Conservation (phyloP, 2,329 filamentous ascomycete species). For the Alternaria ethzedia region DNA sequence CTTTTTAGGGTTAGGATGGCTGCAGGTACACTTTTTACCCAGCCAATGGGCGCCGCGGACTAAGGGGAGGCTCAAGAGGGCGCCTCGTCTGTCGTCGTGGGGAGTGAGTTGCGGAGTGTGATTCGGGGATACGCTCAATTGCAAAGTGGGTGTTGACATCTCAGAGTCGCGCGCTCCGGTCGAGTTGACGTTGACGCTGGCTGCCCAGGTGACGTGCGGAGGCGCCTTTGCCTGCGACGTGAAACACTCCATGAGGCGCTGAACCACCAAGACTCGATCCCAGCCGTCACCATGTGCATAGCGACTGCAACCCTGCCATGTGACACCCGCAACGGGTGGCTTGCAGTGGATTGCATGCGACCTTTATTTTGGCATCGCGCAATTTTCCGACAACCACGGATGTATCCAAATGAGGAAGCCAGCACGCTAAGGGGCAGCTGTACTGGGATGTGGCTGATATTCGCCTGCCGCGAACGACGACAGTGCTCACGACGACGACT, state of each 20-base stretch:
- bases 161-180: conserved; percentile 1
- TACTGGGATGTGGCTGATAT: background rate
- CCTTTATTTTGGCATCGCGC: conserved; percentile 12
- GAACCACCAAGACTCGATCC: background rate
- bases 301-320: conserved; percentile 4
- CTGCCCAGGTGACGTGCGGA: background rate
- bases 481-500: conserved; percentile 10
- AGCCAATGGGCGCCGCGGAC: conserved; percentile 8
- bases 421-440: background rate
- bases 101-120: background rate
- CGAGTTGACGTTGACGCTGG: background rate
- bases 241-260: conserved; percentile 1
- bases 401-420: background rate
- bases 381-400: background rate
- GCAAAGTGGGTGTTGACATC: background rate
- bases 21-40: conserved; percentile 34
- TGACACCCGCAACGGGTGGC: conserved; percentile 20
- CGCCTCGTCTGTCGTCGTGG: background rate
- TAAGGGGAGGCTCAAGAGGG: conserved; percentile 1
- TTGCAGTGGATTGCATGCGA: conserved; percentile 4
- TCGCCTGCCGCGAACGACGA: conserved; percentile 8
- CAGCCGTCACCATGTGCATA: background rate
- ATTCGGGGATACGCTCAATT: background rate
- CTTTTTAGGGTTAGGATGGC: conserved; percentile 6
- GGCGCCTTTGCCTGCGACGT: background rate